Conservation (phyloP, 495 filamentous ascomycete genomes). For the Mycothermus thermophilus region DNA sequence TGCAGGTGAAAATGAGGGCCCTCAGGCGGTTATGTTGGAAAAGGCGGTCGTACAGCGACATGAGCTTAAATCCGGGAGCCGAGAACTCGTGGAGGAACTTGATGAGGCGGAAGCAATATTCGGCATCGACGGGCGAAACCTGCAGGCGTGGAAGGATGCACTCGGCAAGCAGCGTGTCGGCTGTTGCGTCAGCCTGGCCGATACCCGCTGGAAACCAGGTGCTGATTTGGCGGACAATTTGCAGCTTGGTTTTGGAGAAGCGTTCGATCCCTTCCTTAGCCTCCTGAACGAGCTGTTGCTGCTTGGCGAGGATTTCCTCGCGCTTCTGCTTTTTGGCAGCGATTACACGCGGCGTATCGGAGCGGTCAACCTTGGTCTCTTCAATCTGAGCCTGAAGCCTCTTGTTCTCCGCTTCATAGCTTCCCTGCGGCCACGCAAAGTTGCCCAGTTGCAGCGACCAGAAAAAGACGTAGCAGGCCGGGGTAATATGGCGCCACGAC, state of each 20-base stretch:
- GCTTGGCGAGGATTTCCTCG: constrained; percentile 54
- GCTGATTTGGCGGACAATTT: constrained; percentile 63
- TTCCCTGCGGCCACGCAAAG: constrained; percentile 54
- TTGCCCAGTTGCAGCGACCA: constrained; percentile 82
- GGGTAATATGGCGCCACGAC: constrained; percentile 52
- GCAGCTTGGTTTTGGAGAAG: constrained; percentile 46
- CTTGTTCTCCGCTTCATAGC: constrained; percentile 58
- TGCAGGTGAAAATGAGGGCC: constrained; percentile 73
- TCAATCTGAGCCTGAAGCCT: constrained; percentile 46
- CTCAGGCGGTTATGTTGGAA: constrained; percentile 69
- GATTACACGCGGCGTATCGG: constrained; percentile 50
- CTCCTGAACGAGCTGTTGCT: constrained; percentile 48
- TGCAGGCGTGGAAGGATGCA: constrained; percentile 81
- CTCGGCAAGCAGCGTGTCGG: constrained; percentile 67
- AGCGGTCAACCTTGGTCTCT: constrained; percentile 52
- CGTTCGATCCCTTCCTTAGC: constrained; percentile 36
- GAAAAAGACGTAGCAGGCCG: constrained; percentile 78
- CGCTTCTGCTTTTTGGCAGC: constrained; percentile 52
- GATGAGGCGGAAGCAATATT: constrained; percentile 74
- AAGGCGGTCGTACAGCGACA: constrained; percentile 68
- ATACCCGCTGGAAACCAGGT: constrained; percentile 58
- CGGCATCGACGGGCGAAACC: constrained; percentile 71
- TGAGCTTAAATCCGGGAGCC: constrained; percentile 74
- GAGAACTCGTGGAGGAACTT: constrained; percentile 71
- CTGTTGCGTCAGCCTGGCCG: constrained; percentile 49